These are phyloP conservation scores for Vigna trinervia DNA, from an alignment of 306 rosid species.

Conservation along the genomic window DNA sequence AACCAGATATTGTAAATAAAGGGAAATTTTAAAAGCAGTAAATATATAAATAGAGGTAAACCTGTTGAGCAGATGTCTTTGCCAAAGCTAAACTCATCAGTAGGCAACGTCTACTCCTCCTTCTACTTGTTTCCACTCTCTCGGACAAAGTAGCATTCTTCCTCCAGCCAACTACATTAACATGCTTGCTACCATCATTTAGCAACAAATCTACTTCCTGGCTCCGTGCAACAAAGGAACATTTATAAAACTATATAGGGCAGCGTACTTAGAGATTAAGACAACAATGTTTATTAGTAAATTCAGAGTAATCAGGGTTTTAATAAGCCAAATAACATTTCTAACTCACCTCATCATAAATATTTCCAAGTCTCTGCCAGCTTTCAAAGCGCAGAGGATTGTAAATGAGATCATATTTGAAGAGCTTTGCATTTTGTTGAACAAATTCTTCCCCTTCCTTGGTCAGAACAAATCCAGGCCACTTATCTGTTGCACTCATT, in stretches of 20 bases:
- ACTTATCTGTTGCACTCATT: conserved; percentile 95
- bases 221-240: conserved; percentile 45
- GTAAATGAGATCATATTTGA: conserved; percentile 84
- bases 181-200: conserved; percentile 98
- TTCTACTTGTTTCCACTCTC: conserved; percentile 93
- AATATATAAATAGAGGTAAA: conserved; percentile 39
- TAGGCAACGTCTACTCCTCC: conserved; percentile 96
- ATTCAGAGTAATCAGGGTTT: conserved; percentile 25
- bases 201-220: conserved; percentile 98
- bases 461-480: conserved; percentile 96
- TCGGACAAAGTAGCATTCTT: conserved; percentile 76
- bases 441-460: conserved; percentile 99
- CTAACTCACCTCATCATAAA: conserved; percentile 81
- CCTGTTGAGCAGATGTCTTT: conserved; percentile 87
- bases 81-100: conserved; percentile 97
- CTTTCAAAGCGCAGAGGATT: conserved; percentile 93
- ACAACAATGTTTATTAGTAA: conserved; percentile 17
- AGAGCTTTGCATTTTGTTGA: conserved; percentile 87
- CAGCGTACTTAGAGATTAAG: conserved; percentile 36
- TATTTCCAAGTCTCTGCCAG: conserved; percentile 94
- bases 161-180: conserved; percentile 94
- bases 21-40: conserved; percentile 12
- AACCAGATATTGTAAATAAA: conserved; percentile 36
- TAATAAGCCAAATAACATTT: conserved; percentile 41
- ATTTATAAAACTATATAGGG: conserved; percentile 22